phyloP scores from a whole-genome alignment of 164 flowering plant genomes.

The Akebia trifoliata region DNA sequence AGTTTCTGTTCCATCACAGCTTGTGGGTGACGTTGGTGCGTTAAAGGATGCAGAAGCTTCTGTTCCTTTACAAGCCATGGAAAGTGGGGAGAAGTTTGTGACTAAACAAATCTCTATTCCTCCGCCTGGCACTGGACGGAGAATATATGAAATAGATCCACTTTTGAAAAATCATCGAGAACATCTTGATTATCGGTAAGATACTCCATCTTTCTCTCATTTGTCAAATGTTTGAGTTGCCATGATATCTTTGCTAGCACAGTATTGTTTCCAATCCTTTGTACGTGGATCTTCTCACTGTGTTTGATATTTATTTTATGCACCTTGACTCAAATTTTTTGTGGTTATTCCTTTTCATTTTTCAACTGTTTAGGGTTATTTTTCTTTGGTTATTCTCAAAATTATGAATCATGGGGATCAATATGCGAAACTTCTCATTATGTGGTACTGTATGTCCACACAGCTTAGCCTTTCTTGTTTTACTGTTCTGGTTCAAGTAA shows the following conservation, averaged over 20 bases:
- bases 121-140: constrained; percentile 76
- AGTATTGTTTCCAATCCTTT: neutral
- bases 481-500: no score
- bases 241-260: constrained; percentile 4
- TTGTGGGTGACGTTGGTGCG: constrained; percentile 17
- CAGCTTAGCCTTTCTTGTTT: neutral
- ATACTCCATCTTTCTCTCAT: constrained; percentile 5
- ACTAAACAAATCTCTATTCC: constrained; percentile 44
- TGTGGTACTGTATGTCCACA: neutral
- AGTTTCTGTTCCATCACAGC: constrained; percentile 19
- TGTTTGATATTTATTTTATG: neutral
- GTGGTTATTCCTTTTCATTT: neutral
- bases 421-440: no score
- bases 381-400: neutral
- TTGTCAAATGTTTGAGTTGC: no score
- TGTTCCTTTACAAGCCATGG: constrained; percentile 12
- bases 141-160: constrained; percentile 84
- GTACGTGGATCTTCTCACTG: neutral
- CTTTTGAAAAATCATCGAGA: constrained; percentile 35
- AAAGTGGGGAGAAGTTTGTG: constrained; percentile 21
- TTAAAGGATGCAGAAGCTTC: constrained; percentile 20
- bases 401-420: neutral
- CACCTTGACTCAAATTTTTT: neutral
- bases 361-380: neutral
- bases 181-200: constrained; percentile 92